Evolutionary conservation across 2,329 filamentous ascomycete species (phyloP), one percentile per base, ranked within the genome.

Genomic region (Didymellaceae sp.): DNA sequence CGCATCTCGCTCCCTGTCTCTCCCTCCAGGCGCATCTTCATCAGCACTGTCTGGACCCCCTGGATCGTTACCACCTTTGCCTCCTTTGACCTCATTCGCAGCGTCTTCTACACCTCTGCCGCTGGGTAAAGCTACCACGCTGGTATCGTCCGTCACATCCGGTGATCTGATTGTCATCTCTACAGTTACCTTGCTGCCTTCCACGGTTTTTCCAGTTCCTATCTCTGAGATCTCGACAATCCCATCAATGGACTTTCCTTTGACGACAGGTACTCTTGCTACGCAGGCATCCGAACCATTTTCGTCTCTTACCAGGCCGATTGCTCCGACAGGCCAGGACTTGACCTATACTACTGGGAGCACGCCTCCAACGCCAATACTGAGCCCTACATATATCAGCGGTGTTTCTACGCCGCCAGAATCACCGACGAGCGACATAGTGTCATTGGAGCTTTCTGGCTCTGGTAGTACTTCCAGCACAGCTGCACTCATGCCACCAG

Each of bases 21-120:
- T 32, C 1, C 52, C 42, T 11, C 41, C 51, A 6, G 14, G 40
- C 16, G 14, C 45, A 3, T 52, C 53, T 10, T 56, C 52, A 5
- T 11, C 54, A 6, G 22, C 4, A 2, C 16, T 17, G 30, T 5
- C 5, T 16, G 30, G 30, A 16, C 10, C 24, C 8, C 14, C 32
- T 14, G 1, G n/a, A 5, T 38, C 24, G n/a, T 28, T 21, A 9
- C 14, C 33, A 18, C 11, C n/a, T n/a, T 5, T 37, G 8, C 25
- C 38, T 35, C 20, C 55, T 10, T 46, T 44, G 6, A 38, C 16
- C 6, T 18, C 40, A 14, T 2, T n/a, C 6, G 26, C 31, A n/a
- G 16, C 2, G 14, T 7, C 20, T 1, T 35, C 25, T 6, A 5
- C 16, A 13, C 25, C 31, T 6, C 18, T 13, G 16, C 11, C 18